phyloP scores from a whole-genome alignment of 2,329 filamentous ascomycete species.

The Nectriaceae sp. region DNA sequence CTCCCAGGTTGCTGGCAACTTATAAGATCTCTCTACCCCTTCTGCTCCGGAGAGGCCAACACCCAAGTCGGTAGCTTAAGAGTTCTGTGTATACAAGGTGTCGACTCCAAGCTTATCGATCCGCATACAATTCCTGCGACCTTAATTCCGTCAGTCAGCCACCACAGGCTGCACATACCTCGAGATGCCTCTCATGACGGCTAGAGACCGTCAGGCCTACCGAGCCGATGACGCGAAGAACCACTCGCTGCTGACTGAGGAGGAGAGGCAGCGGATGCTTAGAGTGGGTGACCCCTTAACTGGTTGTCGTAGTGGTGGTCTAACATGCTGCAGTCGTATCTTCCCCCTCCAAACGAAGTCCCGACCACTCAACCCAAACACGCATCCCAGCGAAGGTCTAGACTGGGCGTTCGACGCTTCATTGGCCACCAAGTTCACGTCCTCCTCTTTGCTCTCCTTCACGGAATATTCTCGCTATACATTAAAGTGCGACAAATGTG shows the following conservation, averaged over 20 bases:
- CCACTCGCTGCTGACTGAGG: conserved; percentile 37
- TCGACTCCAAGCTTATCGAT: too few relatives aligned
- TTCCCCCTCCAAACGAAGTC: conserved; percentile 36
- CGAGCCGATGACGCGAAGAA: conserved; percentile 39
- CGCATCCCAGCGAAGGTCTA: conserved; percentile 36
- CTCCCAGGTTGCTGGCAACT: conserved; percentile 16
- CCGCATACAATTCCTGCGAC: too few relatives aligned
- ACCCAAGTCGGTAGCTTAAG: too few relatives aligned
- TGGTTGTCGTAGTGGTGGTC: not conserved
- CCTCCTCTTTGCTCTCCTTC: conserved; percentile 68
- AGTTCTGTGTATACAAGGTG: too few relatives aligned
- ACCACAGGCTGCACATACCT: conserved; percentile 28
- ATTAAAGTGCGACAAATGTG: conserved; percentile 80
- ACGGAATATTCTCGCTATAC: conserved; percentile 85
- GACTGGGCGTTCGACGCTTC: conserved; percentile 62
- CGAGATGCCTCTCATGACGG: conserved; percentile 37
- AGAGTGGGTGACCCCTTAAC: conserved; percentile 27
- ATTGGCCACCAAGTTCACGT: conserved; percentile 64
- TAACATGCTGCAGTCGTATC: conserved; percentile 30
- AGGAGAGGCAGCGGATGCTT: conserved; percentile 40
- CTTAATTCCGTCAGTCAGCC: conserved; percentile 26
- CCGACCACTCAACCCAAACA: conserved; percentile 25
- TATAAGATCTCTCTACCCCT: conserved; percentile 18
- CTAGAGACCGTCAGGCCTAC: conserved; percentile 40
- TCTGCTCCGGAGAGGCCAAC: not conserved